Percentiles rank a stretch among this genome's conserved stretches.
Conservation (phyloP, 805 yeast genomes). For the Candida krabiensis region DNA sequence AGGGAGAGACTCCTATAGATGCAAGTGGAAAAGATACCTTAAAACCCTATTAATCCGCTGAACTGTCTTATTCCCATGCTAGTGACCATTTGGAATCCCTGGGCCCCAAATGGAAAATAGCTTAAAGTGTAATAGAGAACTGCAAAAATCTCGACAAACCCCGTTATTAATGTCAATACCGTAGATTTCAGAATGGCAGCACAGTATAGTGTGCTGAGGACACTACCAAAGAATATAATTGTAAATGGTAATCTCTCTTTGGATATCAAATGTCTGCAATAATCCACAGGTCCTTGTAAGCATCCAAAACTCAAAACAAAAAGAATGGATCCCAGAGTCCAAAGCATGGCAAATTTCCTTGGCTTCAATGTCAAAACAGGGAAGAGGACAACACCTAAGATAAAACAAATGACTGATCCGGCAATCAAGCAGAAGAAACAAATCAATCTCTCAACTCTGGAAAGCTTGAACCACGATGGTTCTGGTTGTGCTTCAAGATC, state of each 20-base stretch:
- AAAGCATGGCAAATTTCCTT: constrained; percentile 81
- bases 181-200: constrained; percentile 72
- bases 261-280: constrained; percentile 70
- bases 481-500: constrained; percentile 51
- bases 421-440: constrained; percentile 75
- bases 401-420: constrained; percentile 79
- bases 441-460: constrained; percentile 77
- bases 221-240: constrained; percentile 74
- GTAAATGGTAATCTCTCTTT: constrained; percentile 80
- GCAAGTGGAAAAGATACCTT: no score
- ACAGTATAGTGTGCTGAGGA: constrained; percentile 73
- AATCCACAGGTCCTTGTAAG: constrained; percentile 88
- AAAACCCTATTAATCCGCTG: constrained; percentile 43
- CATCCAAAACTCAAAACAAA: constrained; percentile 89
- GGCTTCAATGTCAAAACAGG: constrained; percentile 91
- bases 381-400: constrained; percentile 75
- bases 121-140: constrained; percentile 88
- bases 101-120: constrained; percentile 95
- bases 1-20: no score
- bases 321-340: constrained; percentile 89
- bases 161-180: constrained; percentile 71
- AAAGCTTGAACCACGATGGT: constrained; percentile 73
- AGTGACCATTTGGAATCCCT: constrained; percentile 56
- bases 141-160: constrained; percentile 76
- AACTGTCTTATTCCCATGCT: constrained; percentile 39